A percentile compares a stretch with the other conserved stretches of the same genome.
phyloP scores from a whole-genome alignment of 345 rosid genomes.

The Lumnitzera littorea region DNA sequence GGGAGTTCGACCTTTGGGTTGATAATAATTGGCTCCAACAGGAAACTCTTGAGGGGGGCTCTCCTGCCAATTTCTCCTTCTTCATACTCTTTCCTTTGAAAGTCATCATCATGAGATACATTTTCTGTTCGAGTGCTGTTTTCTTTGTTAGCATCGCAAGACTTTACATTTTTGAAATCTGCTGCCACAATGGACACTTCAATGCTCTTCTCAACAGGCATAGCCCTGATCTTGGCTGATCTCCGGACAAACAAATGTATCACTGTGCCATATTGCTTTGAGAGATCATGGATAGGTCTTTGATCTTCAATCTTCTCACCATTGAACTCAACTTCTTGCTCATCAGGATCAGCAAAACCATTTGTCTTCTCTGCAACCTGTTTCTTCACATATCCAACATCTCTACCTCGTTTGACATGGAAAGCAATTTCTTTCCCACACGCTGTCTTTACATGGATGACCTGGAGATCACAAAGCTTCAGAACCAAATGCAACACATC shows the following conservation, averaged over 20 bases:
- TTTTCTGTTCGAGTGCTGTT: slow-evolving; percentile 10
- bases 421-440: slow-evolving; percentile 52
- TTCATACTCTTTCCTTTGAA: slow-evolving; percentile 7
- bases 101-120: slow-evolving; percentile 6
- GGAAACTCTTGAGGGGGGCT: slow-evolving; percentile 20
- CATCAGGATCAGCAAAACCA: slow-evolving; percentile 43
- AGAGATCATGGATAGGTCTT: slow-evolving; percentile 50
- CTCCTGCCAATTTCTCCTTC: slow-evolving; percentile 8
- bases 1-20: slow-evolving; percentile 25
- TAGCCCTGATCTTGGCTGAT: slow-evolving; percentile 52
- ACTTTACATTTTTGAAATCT: slow-evolving; percentile 14
- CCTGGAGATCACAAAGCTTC: slow-evolving; percentile 63
- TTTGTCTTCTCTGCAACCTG: slow-evolving; percentile 43
- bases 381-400: slow-evolving; percentile 64
- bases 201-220: slow-evolving; percentile 55
- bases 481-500: slow-evolving; percentile 72
- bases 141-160: slow-evolving; percentile 15
- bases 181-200: slow-evolving; percentile 58
- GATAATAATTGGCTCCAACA: slow-evolving; percentile 25
- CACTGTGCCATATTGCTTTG: slow-evolving; percentile 41
- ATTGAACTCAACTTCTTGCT: slow-evolving; percentile 55
- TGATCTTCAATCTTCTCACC: slow-evolving; percentile 64
- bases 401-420: slow-evolving; percentile 49
- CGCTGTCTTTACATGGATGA: slow-evolving; percentile 46
- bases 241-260: slow-evolving; percentile 53